These are phyloP conservation scores for Suhomyces terraborum DNA, from an alignment of 1,139 yeast species.

Conservation along the genomic window DNA sequence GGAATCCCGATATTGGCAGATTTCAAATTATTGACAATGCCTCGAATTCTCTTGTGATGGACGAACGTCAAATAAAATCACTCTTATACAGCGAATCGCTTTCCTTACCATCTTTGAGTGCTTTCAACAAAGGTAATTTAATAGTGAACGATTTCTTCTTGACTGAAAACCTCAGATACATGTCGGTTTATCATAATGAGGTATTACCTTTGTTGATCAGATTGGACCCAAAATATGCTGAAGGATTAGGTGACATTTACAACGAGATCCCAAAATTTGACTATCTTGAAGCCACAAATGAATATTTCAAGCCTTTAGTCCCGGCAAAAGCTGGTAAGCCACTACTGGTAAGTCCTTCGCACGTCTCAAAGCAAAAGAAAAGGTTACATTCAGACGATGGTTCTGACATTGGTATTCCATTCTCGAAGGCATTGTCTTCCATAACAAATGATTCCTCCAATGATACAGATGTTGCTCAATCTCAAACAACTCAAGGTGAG, in stretches of 20 bases:
- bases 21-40: constrained; percentile 36
- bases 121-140: constrained; percentile 38
- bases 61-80: constrained; percentile 37
- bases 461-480: constrained; percentile 11
- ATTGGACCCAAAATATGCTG: constrained; percentile 32
- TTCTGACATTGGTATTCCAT: constrained; percentile 14
- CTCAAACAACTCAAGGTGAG: constrained; percentile 21
- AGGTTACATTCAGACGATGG: constrained; percentile 19
- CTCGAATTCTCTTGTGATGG: constrained; percentile 29
- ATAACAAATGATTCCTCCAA: constrained; percentile 13
- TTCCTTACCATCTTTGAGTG: constrained; percentile 34
- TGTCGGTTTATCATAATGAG: constrained; percentile 45
- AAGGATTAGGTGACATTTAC: constrained; percentile 36
- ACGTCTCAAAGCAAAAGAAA: constrained; percentile 16
- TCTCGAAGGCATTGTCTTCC: constrained; percentile 14
- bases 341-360: constrained; percentile 8
- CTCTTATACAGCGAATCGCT: constrained; percentile 37
- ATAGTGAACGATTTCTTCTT: constrained; percentile 43
- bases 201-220: constrained; percentile 36
- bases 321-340: constrained; percentile 24
- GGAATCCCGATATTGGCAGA: constrained; percentile 42
- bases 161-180: constrained; percentile 38
- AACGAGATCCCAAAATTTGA: constrained; percentile 38
- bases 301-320: constrained; percentile 32
- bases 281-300: constrained; percentile 34